Base-by-base conservation (phyloP, 257 asterid species). In the Jasminum sambac region DNA sequence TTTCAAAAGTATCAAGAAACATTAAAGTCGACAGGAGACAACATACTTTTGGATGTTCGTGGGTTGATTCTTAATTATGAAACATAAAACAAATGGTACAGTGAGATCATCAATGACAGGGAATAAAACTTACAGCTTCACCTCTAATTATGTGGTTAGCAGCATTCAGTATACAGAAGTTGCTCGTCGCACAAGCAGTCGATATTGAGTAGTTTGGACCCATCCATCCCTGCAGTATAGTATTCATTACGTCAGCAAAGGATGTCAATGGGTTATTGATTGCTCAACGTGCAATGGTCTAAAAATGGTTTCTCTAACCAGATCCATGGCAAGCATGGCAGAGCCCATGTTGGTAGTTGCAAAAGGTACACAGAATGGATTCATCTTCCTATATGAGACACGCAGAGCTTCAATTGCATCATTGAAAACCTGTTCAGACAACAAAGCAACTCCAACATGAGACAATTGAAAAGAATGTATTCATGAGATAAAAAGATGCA, bases 281-380 rank as follows among this genome's bases (percentile, higher is more conserved):
- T 39, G 46, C 36, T 69, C 58, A 62, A 82, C 63, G 73, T 59
- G 70, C 11, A 30, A 42, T 11, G 24, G 48, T 58, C 38, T 24
- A 66, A 61, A 50, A 75, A 14, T 14, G 55, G 46, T 14, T 66
- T 73, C 12, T 61, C 43, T 74, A 66, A 89, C 96, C 95, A 93
- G 84, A 84, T 93, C 98, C 95, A 93, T 93, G 78, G 98, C 98
- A 64, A 93, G 94, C 72, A 93, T 85, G 66, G 98, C 98, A 65
- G 98, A 93, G 6, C 98, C 98, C 98, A 93, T 93, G 79, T 93
- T 93, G 40, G 98, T 90, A 37, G 98, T 93, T 21, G 98, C 96
- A 81, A 90, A 93, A 74, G 98, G 98, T 55, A 93, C 98, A 81
- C 96, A 90, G 73, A 93, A 95, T 75, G 98, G 96, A 82, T 91